Base-by-base conservation (phyloP, 345 rosid species). In the Noccaea bulbosa region DNA sequence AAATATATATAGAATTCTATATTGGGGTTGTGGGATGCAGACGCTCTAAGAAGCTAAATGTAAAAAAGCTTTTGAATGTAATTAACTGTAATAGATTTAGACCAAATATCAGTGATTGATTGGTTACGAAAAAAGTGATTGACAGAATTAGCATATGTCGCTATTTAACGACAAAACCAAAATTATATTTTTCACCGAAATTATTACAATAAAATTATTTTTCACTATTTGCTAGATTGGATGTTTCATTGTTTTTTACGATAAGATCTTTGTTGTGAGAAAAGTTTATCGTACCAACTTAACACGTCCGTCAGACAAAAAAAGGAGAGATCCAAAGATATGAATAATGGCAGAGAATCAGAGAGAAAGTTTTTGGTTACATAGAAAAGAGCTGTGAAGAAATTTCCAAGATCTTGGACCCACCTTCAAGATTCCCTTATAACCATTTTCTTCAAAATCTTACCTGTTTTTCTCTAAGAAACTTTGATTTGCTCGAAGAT, bases 321-420 rank as follows among this genome's bases (percentile, higher is more conserved):
- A 63, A 17, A 1, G 40, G 65, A 39, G 57, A 57, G 60, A 73
- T 65, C 77, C 24, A 73, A 49, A 73, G 53, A 73, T 41, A 41
- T 73, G 77, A 66, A 74, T 67, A 52, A 67, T 67, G 78, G 56
- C 63, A 51, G 73, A 74, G 73, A 67, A 74, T 59, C 73, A 12
- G 48, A 43, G 24, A 11, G 17, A 74, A 8, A 16, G 49, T 4
- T 15, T 53, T 52, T 67, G 66, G 57, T 74, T 50, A 15, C 68
- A 39, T 30, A 52, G 77, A 41, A 49, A 73, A 73, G 53, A 66
- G 60, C 38, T 32, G 32, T 24, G 67, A 73, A 24, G 72, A 73
- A 73, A 73, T 73, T 58, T 66, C 62, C 63, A 74, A 74, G 73
- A 74, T 74, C 43, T 67, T 74, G 78, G 78, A 60, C 78, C 73